Conservation (phyloP, 768 basidiomycete genomes). For the Baorangia bicolor region DNA sequence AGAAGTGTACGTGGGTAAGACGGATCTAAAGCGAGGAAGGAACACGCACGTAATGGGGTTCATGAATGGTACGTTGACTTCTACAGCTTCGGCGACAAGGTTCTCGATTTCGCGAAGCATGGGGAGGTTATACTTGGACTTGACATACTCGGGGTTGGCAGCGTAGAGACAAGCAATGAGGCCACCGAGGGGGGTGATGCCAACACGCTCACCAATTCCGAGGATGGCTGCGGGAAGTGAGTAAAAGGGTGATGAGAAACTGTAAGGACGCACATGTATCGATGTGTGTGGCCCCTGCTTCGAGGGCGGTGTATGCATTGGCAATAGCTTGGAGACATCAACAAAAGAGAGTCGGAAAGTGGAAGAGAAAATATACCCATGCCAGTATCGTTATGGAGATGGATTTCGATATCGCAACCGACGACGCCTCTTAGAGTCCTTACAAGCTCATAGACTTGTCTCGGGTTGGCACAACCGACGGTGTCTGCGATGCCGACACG, state of each 20-base stretch:
- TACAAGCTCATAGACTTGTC: conserved; percentile 98
- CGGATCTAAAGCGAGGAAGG: background rate
- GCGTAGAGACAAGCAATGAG: conserved; percentile 96
- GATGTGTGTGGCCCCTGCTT: conserved; percentile 98
- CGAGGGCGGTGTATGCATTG: conserved; percentile 96
- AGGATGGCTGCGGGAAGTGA: conserved; percentile 63
- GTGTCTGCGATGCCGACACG: conserved; percentile 99
- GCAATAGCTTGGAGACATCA: conserved; percentile 69
- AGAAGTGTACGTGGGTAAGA: background rate
- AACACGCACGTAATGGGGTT: conserved; percentile 80
- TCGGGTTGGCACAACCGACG: conserved; percentile 97
- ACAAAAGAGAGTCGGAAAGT: background rate
- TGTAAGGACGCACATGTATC: conserved; percentile 76
- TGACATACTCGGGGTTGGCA: conserved; percentile 98
- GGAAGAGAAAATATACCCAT: conserved; percentile 57
- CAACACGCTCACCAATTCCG: conserved; percentile 98
- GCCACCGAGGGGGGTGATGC: conserved; percentile 97
- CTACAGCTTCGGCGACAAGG: conserved; percentile 97
- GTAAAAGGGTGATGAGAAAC: background rate
- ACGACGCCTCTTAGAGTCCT: conserved; percentile 96
- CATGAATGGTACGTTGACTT: conserved; percentile 97
- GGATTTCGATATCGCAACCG: conserved; percentile 95
- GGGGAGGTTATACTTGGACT: conserved; percentile 95
- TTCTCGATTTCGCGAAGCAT: conserved; percentile 99
- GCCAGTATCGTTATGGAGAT: conserved; percentile 98